A percentile compares a stretch with the other conserved stretches of the same genome.
Evolutionary conservation across 352 stramenopile species (phyloP).

Genomic region (Pythium sp.): DNA sequence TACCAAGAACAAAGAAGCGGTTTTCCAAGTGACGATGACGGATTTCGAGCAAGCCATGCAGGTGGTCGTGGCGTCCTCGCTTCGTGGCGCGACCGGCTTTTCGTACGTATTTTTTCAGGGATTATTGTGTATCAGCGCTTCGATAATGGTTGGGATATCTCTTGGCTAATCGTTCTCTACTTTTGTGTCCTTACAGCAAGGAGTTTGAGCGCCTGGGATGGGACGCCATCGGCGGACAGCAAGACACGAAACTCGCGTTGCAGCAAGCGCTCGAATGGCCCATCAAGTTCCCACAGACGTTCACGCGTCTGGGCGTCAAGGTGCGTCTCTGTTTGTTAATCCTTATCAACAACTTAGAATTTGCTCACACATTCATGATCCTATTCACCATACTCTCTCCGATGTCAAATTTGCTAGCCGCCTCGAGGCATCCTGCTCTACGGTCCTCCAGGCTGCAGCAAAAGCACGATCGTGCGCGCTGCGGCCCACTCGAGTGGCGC

Average conservation of each 20-base stretch:
- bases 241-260: constrained; percentile 66
- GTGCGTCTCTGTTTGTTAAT: constrained; percentile 11
- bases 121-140: not conserved
- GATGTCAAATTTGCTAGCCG: constrained; percentile 17
- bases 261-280: constrained; percentile 90
- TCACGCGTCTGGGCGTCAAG: constrained; percentile 64
- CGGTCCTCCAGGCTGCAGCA: constrained; percentile 88
- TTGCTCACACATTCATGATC: not conserved
- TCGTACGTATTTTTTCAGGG: constrained; percentile 28
- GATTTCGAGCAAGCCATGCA: constrained; percentile 82
- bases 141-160: no score
- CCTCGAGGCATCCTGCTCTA: constrained; percentile 87
- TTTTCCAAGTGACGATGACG: constrained; percentile 56
- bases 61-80: constrained; percentile 56
- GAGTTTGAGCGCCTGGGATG: constrained; percentile 59
- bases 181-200: constrained; percentile 27
- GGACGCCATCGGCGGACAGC: constrained; percentile 75
- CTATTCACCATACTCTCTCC: no score
- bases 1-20: not conserved
- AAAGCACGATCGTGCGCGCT: constrained; percentile 88
- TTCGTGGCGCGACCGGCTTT: constrained; percentile 58
- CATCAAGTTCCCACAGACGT: constrained; percentile 70
- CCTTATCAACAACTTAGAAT: not conserved
- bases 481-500: constrained; percentile 68
- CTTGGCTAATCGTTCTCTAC: not conserved